Conservation (phyloP, 768 basidiomycete genomes). For the Boletus tylopilopsis region DNA sequence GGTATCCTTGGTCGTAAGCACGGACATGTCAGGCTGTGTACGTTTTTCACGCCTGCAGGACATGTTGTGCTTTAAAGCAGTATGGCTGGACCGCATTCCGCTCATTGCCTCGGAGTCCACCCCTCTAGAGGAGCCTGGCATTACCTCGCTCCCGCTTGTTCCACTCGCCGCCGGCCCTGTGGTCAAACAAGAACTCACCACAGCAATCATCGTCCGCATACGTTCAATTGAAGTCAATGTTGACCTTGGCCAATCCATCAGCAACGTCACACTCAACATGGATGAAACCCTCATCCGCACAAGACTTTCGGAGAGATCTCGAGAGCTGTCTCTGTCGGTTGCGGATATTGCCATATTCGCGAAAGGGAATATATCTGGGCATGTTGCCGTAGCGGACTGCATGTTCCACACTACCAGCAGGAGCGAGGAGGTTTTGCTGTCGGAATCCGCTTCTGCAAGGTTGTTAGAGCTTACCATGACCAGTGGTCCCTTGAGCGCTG, state of each 20-base stretch:
- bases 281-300: slow-evolving; percentile 62
- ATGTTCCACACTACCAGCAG: slow-evolving; percentile 72
- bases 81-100: slow-evolving; percentile 88
- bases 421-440: slow-evolving; percentile 38
- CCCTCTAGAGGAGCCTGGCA: slow-evolving; percentile 18
- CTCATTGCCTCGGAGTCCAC: slow-evolving; percentile 49
- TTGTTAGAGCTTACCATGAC: slow-evolving; percentile 76
- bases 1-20: slow-evolving; percentile 78
- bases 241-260: slow-evolving; percentile 86
- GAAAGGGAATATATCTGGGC: slow-evolving; percentile 68
- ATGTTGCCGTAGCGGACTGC: slow-evolving; percentile 61
- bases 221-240: slow-evolving; percentile 70
- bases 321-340: slow-evolving; percentile 66
- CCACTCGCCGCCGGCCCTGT: slow-evolving; percentile 10
- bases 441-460: slow-evolving; percentile 36
- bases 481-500: slow-evolving; percentile 61
- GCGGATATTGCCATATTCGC: slow-evolving; percentile 52
- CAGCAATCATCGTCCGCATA: slow-evolving; percentile 63
- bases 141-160: slow-evolving; percentile 14
- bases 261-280: slow-evolving; percentile 62
- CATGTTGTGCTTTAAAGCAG: slow-evolving; percentile 91
- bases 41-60: slow-evolving; percentile 88
- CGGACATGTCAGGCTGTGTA: slow-evolving; percentile 75
- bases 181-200: slow-evolving; percentile 48
- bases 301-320: slow-evolving; percentile 53